These are phyloP conservation scores for Aspergillus sp. DNA, from an alignment of 2,329 filamentous ascomycete species.

Conservation along the genomic window DNA sequence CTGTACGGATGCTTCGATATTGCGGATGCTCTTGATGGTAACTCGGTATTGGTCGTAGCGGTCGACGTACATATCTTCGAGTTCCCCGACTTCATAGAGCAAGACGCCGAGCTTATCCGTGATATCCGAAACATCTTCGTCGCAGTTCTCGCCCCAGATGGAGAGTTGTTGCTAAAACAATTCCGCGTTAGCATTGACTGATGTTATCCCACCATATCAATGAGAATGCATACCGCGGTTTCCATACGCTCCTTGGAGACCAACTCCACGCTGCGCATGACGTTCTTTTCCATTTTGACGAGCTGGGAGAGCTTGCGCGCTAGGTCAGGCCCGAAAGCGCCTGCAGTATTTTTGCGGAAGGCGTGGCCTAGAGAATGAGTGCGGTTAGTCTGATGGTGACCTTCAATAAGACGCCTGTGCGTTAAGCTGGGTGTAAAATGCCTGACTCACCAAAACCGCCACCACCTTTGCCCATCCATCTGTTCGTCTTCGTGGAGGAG, in stretches of 20 bases:
- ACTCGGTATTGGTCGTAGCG: conserved; percentile 99
- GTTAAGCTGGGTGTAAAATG: conserved; percentile 14
- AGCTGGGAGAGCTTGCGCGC: conserved; percentile 97
- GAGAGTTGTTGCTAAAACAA: conserved; percentile 86
- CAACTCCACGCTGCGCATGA: conserved; percentile 96
- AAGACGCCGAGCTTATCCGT: conserved; percentile 98
- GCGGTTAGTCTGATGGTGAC: not conserved
- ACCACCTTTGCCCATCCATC: conserved; percentile 82
- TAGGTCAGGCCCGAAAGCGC: conserved; percentile 71
- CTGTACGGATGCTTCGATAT: conserved; percentile 98
- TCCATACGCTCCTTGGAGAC: conserved; percentile 98
- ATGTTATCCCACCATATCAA: not conserved
- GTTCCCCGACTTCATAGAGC: conserved; percentile 96
- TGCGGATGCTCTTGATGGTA: conserved; percentile 98
- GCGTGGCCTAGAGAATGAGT: conserved; percentile 59
- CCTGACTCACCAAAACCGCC: conserved; percentile 72
- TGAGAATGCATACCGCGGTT: conserved; percentile 72
- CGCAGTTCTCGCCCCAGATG: conserved; percentile 91
- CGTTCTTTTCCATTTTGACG: conserved; percentile 99
- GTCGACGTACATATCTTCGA: conserved; percentile 97
- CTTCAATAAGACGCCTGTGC: not conserved
- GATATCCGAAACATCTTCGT: conserved; percentile 97
- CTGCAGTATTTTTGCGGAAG: conserved; percentile 53
- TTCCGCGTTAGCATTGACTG: not conserved
- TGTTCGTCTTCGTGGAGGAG: conserved; percentile 85